phyloP scores from a whole-genome alignment of 257 asterid species.

The Prunella vulgaris region DNA sequence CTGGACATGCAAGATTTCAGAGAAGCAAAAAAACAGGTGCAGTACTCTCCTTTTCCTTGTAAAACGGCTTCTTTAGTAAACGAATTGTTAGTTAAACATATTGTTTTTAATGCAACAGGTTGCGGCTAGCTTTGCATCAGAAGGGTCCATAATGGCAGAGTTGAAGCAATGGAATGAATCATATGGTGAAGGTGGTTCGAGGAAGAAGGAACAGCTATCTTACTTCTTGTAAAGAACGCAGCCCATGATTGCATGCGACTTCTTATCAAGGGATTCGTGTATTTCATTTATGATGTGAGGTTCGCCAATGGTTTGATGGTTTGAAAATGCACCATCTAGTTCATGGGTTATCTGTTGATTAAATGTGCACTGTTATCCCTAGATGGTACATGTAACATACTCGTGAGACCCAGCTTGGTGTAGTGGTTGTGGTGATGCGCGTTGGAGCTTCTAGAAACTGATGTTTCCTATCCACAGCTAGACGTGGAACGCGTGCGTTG shows the following conservation, averaged over 20 bases:
- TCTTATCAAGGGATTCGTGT: neutral
- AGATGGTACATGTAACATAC: neutral
- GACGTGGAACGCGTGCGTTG: neutral
- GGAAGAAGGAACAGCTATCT: slow-evolving; percentile 75
- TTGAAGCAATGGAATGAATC: slow-evolving; percentile 69
- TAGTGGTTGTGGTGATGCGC: neutral
- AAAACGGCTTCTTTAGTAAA: neutral
- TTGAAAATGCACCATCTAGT: neutral
- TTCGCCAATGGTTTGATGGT: neutral
- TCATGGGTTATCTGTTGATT: neutral
- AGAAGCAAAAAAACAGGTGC: slow-evolving; percentile 77
- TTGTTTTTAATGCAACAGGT: slow-evolving; percentile 33
- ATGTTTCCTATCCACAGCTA: neutral
- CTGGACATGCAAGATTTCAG: slow-evolving; percentile 67
- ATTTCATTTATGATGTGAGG: neutral
- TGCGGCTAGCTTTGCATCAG: slow-evolving; percentile 75
- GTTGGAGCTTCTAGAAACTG: neutral
- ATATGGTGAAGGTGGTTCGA: slow-evolving; percentile 80
- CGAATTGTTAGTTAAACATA: neutral
- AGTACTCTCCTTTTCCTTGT: neutral
- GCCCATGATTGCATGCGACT: neutral
- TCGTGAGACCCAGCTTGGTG: neutral
- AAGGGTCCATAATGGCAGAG: slow-evolving; percentile 66
- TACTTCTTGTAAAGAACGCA: slow-evolving; percentile 48
- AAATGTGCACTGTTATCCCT: neutral